Evolutionary conservation across 179 eudicot genomes (phyloP).

Genomic region (Drosera spatulata): DNA sequence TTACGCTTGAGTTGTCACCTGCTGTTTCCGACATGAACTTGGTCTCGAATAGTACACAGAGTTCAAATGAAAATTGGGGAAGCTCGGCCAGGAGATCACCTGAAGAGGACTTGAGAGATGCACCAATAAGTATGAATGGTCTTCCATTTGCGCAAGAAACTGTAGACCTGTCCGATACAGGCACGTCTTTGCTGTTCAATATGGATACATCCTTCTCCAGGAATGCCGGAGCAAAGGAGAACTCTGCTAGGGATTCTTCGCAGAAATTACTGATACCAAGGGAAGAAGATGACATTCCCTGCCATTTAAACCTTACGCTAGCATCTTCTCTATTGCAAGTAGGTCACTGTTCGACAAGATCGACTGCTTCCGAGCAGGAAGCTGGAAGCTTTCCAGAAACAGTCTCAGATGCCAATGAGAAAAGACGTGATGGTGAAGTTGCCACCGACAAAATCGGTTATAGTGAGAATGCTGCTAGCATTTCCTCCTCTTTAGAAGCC

Average conservation of each 20-base stretch:
- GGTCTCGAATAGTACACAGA: slow-evolving; percentile 71
- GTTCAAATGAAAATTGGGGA: slow-evolving; percentile 66
- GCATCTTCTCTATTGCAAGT: slow-evolving; percentile 56
- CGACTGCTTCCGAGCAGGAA: slow-evolving; percentile 25
- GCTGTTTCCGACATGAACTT: slow-evolving; percentile 66
- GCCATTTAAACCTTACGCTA: slow-evolving; percentile 73
- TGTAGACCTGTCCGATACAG: slow-evolving; percentile 57
- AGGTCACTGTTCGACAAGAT: slow-evolving; percentile 22
- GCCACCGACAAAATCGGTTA: slow-evolving; percentile 11
- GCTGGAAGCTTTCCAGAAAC: slow-evolving; percentile 19
- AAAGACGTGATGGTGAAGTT: slow-evolving; percentile 12
- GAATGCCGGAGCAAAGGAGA: slow-evolving; percentile 28
- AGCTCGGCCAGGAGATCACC: slow-evolving; percentile 38
- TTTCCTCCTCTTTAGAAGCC: slow-evolving; percentile 36
- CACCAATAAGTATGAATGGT: slow-evolving; percentile 24
- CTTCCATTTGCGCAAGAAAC: slow-evolving; percentile 41
- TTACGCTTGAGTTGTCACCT: slow-evolving; percentile 65
- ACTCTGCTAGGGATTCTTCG: slow-evolving; percentile 26
- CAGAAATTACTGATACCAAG: slow-evolving; percentile 26
- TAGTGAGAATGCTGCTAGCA: slow-evolving; percentile 15
- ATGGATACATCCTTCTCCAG: slow-evolving; percentile 41
- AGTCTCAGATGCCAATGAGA: slow-evolving; percentile 13
- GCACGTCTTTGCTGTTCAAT: slow-evolving; percentile 43
- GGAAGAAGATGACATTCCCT: slow-evolving; percentile 62
- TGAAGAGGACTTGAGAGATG: slow-evolving; percentile 33